These are phyloP conservation scores for Brasenia schreberi DNA, from an alignment of 164 flowering plant genomes.

Conservation along the genomic window DNA sequence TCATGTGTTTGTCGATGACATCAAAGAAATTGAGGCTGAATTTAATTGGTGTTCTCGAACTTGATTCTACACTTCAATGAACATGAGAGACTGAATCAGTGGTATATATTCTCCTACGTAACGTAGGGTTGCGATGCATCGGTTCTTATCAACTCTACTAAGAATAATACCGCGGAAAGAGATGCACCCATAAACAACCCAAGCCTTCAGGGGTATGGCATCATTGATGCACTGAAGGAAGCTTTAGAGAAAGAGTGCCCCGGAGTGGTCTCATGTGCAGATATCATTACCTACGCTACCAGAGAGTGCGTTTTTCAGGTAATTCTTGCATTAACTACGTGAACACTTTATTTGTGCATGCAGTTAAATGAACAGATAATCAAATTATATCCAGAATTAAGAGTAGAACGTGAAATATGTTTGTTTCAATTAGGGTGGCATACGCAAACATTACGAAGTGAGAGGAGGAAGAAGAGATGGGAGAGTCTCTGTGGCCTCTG, in stretches of 20 bases:
- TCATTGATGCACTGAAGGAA: slow-evolving; percentile 20
- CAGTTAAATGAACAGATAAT: too few relatives aligned
- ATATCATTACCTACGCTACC: slow-evolving; percentile 21
- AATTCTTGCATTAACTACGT: slow-evolving; percentile 1
- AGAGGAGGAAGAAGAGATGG: slow-evolving; percentile 30
- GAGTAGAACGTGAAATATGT: too few relatives aligned
- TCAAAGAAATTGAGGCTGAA: too few relatives aligned
- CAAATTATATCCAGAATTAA: too few relatives aligned
- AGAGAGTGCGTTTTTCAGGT: slow-evolving; percentile 20
- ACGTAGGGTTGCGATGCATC: slow-evolving; percentile 31
- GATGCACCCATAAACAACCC: slow-evolving; percentile 14
- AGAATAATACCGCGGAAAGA: slow-evolving; percentile 17
- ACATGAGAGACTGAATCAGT: too few relatives aligned
- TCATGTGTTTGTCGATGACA: neutral
- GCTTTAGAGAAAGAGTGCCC: slow-evolving; percentile 19
- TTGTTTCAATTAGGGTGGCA: slow-evolving; percentile 6
- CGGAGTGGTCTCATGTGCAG: slow-evolving; percentile 27
- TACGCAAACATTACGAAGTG: slow-evolving; percentile 11
- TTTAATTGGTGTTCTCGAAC: too few relatives aligned
- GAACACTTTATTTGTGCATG: too few relatives aligned
- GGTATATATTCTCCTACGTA: too few relatives aligned
- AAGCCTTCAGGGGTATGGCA: slow-evolving; percentile 18
- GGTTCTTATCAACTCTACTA: slow-evolving; percentile 13
- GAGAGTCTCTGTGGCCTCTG: slow-evolving; percentile 11
- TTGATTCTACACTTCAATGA: too few relatives aligned